Base-by-base conservation (phyloP, 495 filamentous ascomycete genomes). In the Chaetomium cochliodes region DNA sequence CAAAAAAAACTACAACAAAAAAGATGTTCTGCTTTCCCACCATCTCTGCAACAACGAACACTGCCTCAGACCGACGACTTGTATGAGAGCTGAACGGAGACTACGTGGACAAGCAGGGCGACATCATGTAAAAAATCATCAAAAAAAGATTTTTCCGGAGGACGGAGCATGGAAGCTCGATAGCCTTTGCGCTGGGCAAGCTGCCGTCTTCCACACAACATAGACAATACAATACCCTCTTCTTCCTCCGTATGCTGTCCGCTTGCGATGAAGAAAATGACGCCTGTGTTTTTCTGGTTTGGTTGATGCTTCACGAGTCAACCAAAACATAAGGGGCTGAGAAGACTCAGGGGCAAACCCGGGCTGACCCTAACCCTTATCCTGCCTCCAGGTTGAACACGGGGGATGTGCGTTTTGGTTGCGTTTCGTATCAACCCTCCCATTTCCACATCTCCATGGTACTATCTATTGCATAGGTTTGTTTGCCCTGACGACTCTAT, bases 141-240 rank as follows among this genome's bases (percentile, higher is more conserved):
- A 57, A 46, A n/a, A 28, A 44, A 46, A 60, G 60, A 59, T 57
- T 64, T 64, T 60, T 28, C 26, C 46, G 18, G 25, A 46, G 50
- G 63, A 60, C 37, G 39, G 12, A 57, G 5, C 53, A 58, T 18
- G 26, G 53, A 18, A 8, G n/a, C 12, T 41, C 51, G 18, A 18
- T 5, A 25, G 51, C 26, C 25, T 56, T 2, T 16, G 59, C 23
- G 25, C 41, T 13, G n/a, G n/a, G 56, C 37, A 20, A 25, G 56
- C n/a, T 47, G 44, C 22, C 44, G 41, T 5, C 41, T 15, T 58
- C 23, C 37, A 42, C 42, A 64, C 62, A 58, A 64, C 44, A 51
- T 58, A 64, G 46, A 41, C 53, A 50, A 58, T 52, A 33, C 50
- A 6, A 62, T 2, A 41, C 22, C 41, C 49, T 52, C 6, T 51